phyloP scores from a whole-genome alignment of 345 rosid species.

The Kandelia obovata region DNA sequence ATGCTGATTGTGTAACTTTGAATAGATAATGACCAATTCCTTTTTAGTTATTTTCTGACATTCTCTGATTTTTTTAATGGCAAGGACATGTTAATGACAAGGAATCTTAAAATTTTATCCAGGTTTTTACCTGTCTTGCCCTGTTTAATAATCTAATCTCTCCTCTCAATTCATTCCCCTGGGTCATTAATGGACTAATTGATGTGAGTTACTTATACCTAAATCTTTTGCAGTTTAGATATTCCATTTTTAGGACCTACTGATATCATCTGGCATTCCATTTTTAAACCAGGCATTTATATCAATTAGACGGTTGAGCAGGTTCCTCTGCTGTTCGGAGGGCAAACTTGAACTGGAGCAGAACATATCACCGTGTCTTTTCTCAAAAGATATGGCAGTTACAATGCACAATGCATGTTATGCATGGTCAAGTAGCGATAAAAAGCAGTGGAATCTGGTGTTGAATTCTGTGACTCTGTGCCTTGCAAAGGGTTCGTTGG shows the following conservation, averaged over 20 bases:
- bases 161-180: conserved; percentile 91
- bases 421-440: conserved; percentile 57
- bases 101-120: conserved; percentile 23
- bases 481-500: conserved; percentile 60
- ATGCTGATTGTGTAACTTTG: conserved; percentile 12
- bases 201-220: conserved; percentile 59
- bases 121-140: conserved; percentile 97
- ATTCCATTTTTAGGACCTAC: conserved; percentile 7
- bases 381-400: conserved; percentile 43
- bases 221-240: conserved; percentile 6
- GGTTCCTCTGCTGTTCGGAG: conserved; percentile 67
- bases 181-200: conserved; percentile 94
- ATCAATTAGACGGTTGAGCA: conserved; percentile 76
- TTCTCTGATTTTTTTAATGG: background rate
- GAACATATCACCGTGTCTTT: conserved; percentile 21
- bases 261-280: conserved; percentile 11
- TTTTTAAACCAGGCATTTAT: conserved; percentile 60
- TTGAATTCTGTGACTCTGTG: conserved; percentile 52
- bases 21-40: conserved; percentile 6
- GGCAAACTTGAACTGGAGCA: conserved; percentile 28
- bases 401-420: conserved; percentile 61
- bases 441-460: conserved; percentile 41
- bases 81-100: background rate
- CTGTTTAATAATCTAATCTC: conserved; percentile 80
- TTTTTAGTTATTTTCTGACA: conserved; percentile 9